A percentile compares a stretch with the other conserved stretches of the same genome.
These are phyloP conservation scores for Phytophthora fragariae DNA, from an alignment of 352 stramenopile genomes.

Conservation along the genomic window DNA sequence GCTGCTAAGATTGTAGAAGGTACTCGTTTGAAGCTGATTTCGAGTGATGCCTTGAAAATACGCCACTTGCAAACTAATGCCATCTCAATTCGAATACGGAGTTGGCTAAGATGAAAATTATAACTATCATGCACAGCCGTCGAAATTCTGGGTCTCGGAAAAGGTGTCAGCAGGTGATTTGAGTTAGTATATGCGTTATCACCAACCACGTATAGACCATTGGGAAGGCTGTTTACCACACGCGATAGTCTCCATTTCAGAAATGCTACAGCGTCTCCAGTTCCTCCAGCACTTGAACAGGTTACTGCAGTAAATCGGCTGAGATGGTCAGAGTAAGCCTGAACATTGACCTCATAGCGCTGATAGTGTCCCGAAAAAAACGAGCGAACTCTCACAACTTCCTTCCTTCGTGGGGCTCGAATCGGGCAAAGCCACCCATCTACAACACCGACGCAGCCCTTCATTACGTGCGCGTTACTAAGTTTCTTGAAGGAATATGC, in stretches of 20 bases:
- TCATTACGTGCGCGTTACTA: neutral
- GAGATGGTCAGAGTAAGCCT: constrained; percentile 1
- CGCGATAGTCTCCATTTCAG: constrained; percentile 2
- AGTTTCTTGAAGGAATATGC: constrained; percentile 4
- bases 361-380: constrained; percentile 19
- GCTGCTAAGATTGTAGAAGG: constrained; percentile 8
- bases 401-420: neutral
- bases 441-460: neutral
- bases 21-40: constrained; percentile 13
- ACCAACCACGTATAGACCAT: neutral
- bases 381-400: constrained; percentile 2
- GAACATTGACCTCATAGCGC: constrained; percentile 12
- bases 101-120: constrained; percentile 6
- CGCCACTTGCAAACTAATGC: constrained; percentile 2
- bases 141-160: neutral
- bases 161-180: neutral
- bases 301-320: neutral
- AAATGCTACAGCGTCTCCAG: constrained; percentile 2
- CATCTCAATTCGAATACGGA: constrained; percentile 10
- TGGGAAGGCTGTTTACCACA: constrained; percentile 1
- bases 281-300: constrained; percentile 1
- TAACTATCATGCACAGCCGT: neutral
- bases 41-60: constrained; percentile 3
- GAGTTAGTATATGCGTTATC: constrained; percentile 4
- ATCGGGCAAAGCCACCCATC: neutral